Base-by-base conservation (phyloP, 371 early-diverging fungal genomes). In the Parasitella parasitica region DNA sequence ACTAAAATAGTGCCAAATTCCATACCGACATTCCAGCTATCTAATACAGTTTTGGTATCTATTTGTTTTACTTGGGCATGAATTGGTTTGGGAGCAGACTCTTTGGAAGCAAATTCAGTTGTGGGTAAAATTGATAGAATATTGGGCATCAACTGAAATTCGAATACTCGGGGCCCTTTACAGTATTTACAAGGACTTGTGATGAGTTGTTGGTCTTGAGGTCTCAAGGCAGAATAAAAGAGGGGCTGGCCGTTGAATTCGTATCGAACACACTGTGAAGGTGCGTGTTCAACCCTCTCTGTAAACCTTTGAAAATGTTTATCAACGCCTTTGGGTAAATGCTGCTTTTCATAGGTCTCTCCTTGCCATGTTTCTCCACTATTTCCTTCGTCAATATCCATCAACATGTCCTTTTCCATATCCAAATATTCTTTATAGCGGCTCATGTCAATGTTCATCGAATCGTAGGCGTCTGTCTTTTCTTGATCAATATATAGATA, bases 61-160 rank as follows among this genome's bases (percentile, higher is more conserved):
- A 66, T 71, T 26, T 32, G 34, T 36, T 65, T 64, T 8, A 63
- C 66, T 46, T 78, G 61, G 12, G 48, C 58, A 15, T 50, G 28
- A 7, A 50, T 30, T 43, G 59, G 46, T 8, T 53, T 63, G 0
- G 50, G 15, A 71, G 72, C 13, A 32, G 32, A 32, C 11, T 74
- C 74, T 15, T 51, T 59, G 32, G 37, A 39, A 5, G 82, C 78
- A 54, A 63, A 69, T 18, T 84, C 75, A 0, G 74, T 66, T 5
- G 74, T 78, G 15, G 78, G 86, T 20, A 96, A 83, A 18, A 91
- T 57, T 0, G 87, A 84, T 35, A 97, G 70, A 15, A 91, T 64
- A 55, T 87, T 88, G 1, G 97, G 97, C 96, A 97, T 96, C 56
- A 97, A 66, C 67, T 97, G 97, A 56, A 89, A 87, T 73, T 97